Conservation (phyloP, 306 rosid species). For the Dalbergia cochinchinensis region DNA sequence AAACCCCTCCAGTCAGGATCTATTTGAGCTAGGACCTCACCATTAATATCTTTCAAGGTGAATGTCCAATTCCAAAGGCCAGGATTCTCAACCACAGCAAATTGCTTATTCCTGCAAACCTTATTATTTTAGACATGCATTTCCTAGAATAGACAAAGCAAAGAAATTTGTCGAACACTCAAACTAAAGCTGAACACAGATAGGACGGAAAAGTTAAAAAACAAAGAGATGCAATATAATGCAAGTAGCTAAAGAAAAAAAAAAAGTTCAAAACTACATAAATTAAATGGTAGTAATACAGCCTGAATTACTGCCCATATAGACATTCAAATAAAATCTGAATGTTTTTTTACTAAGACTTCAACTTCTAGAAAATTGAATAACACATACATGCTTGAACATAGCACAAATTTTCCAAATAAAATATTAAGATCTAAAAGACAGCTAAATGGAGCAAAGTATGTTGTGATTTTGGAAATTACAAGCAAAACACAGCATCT, state of each 20-base stretch:
- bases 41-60: constrained; percentile 82
- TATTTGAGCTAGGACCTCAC: constrained; percentile 83
- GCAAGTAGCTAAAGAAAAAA: constrained; percentile 6
- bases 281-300: neutral
- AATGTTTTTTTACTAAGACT: constrained; percentile 4
- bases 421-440: constrained; percentile 22
- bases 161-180: constrained; percentile 7
- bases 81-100: constrained; percentile 96
- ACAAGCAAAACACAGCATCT: constrained; percentile 38
- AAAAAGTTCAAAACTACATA: neutral
- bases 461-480: constrained; percentile 15
- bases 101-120: constrained; percentile 76
- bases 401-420: constrained; percentile 7
- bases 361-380: constrained; percentile 27
- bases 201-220: constrained; percentile 3
- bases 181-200: neutral
- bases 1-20: constrained; percentile 99
- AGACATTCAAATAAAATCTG: neutral
- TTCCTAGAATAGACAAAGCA: constrained; percentile 25
- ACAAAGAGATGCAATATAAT: neutral
- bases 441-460: constrained; percentile 11
- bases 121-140: constrained; percentile 43
- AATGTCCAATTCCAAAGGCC: constrained; percentile 99
- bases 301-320: constrained; percentile 17
- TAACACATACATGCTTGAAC: constrained; percentile 6